A percentile compares a stretch with the other conserved stretches of the same genome.
Conservation (phyloP, 257 asterid species). For the Solanum lycopersicoides region DNA sequence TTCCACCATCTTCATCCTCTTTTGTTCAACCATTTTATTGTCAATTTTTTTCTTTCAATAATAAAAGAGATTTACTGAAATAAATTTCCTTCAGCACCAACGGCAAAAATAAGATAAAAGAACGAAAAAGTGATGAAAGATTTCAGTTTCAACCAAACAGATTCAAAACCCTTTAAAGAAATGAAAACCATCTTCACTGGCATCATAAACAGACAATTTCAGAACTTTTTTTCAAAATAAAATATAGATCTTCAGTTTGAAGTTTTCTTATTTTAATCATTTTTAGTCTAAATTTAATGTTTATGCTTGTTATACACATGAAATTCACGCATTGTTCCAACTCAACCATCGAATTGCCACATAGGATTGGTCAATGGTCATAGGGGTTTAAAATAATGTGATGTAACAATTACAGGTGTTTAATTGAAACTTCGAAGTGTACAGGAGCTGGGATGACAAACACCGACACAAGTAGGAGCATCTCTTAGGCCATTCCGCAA, state of each 20-base stretch:
- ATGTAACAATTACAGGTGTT: not conserved
- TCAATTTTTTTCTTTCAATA: not conserved
- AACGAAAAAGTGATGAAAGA: not conserved
- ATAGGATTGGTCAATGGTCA: not conserved
- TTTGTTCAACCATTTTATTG: not conserved
- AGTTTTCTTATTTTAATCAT: too few species aligned
- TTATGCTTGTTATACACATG: not conserved
- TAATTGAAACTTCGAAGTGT: not conserved
- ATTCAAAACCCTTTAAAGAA: not conserved
- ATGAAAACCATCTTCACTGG: not conserved
- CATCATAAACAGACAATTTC: not conserved
- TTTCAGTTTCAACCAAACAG: not conserved
- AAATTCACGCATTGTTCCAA: not conserved
- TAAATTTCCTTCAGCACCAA: not conserved
- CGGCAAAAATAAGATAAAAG: not conserved
- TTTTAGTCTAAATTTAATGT: not conserved
- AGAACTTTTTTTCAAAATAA: not conserved
- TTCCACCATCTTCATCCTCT: not conserved
- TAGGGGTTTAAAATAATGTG: not conserved
- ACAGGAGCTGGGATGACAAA: not conserved
- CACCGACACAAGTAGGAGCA: not conserved
- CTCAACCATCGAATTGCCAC: not conserved
- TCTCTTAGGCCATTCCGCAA: not conserved
- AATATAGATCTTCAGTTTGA: not conserved
- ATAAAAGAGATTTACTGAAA: not conserved